Evolutionary conservation across 2,329 filamentous ascomycete genomes (phyloP), one percentile per base, ranked within the genome.

Genomic region (Cercospora zeina): DNA sequence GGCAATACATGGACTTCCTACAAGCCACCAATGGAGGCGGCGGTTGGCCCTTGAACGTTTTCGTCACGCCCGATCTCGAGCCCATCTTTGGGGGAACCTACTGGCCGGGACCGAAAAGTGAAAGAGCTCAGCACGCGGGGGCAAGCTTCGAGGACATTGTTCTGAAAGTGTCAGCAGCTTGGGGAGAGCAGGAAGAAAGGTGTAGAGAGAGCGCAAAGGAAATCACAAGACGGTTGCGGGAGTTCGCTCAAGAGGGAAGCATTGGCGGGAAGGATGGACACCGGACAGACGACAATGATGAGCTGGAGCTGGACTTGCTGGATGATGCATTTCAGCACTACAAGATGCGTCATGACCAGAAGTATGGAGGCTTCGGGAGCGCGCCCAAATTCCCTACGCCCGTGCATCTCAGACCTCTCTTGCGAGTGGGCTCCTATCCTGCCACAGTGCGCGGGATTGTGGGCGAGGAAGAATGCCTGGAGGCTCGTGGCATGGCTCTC

Each of bases 1-100:
- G 90, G 65, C 93, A 97, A 67, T 97, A 97, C 76, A 97, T 97
- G 91, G 96, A 96, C 79, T 99, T 96, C 76, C 89, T 96, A 42
- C 92, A 97, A 75, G 93, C 93, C 1, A 93, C 95, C 10, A 96
- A 89, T 62, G 92, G 90, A 19, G 88, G 86, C 1, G 93, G 92
- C 9, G 95, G 95, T 39, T 97, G 95, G 93, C 95, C 95, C 0
- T 79, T 97, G 64, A 97, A 97, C 72, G 88, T 96, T n/a, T 97
- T 99, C 74, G 83, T 97, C 31, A 99, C 95, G 0, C 92, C 95
- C 0, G 88, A 96, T 68, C 83, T 97, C 27, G 89, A 96, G 72
- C 95, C 95, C 0, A 89, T 99, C 9, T 97, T 97, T 77, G 95
- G 95, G 37, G 93, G 93, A 24, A 97, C 93, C 8, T 97, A 97